phyloP scores from a whole-genome alignment of 305 asterid genomes.

The Nicotiana rustica region DNA sequence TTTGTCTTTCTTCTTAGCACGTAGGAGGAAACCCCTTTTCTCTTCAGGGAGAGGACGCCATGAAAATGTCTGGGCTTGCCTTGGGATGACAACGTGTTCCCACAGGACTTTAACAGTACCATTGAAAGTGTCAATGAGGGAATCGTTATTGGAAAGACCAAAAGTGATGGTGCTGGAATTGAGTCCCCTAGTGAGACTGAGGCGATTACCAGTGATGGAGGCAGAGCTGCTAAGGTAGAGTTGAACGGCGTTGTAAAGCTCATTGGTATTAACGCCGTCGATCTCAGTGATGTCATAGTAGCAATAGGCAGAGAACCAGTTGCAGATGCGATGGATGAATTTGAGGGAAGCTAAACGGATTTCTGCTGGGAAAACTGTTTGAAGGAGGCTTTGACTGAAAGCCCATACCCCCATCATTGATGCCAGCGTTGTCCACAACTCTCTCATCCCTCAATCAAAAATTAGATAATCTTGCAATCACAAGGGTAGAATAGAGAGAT shows the following conservation, averaged over 20 bases:
- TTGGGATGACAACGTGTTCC: conserved; percentile 82
- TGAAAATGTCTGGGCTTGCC: conserved; percentile 75
- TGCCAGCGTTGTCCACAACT: conserved; percentile 55
- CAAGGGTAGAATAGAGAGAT: neutral
- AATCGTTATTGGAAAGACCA: conserved; percentile 84
- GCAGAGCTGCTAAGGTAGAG: conserved; percentile 87
- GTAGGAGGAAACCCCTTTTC: conserved; percentile 73
- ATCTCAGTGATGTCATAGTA: conserved; percentile 90
- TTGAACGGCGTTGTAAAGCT: conserved; percentile 91
- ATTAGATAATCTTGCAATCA: too few species aligned
- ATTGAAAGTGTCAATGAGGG: conserved; percentile 57
- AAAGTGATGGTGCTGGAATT: conserved; percentile 80
- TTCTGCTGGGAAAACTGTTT: conserved; percentile 52
- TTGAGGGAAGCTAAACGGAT: conserved; percentile 47
- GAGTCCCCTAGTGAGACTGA: conserved; percentile 74
- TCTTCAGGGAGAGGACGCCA: conserved; percentile 93
- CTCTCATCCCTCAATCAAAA: conserved; percentile 36
- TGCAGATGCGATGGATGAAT: conserved; percentile 45
- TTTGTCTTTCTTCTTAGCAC: conserved; percentile 68
- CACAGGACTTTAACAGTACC: conserved; percentile 65
- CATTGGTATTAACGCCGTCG: conserved; percentile 97
- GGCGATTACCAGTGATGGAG: conserved; percentile 69
- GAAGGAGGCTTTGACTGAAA: conserved; percentile 48
- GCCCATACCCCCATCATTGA: conserved; percentile 62
- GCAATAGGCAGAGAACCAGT: conserved; percentile 78